These are phyloP conservation scores for Paraphaeosphaeria minitans DNA, from an alignment of 2,329 filamentous ascomycete genomes.

Conservation along the genomic window DNA sequence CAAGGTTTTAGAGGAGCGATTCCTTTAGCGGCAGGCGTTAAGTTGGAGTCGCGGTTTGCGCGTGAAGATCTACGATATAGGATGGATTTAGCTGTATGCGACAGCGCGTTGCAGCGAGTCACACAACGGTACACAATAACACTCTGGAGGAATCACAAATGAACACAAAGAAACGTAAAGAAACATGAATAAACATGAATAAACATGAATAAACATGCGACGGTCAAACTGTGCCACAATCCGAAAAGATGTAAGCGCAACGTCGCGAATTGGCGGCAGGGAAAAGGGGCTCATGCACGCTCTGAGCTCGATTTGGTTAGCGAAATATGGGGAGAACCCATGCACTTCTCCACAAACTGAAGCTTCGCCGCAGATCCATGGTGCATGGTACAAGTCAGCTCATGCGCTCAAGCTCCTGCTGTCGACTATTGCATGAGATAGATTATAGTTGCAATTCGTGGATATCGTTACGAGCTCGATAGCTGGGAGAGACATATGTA, in stretches of 20 bases:
- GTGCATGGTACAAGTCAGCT: not conserved
- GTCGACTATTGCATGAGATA: no score
- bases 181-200: not conserved
- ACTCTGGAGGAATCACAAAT: not conserved
- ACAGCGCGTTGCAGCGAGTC: not conserved
- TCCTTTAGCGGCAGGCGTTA: not conserved
- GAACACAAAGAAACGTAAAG: not conserved
- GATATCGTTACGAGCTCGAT: no score
- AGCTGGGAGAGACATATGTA: no score
- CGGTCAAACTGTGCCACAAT: not conserved
- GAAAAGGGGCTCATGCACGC: slow-evolving; percentile 7
- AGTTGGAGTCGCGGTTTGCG: not conserved
- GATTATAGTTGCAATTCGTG: no score
- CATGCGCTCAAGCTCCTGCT: not conserved
- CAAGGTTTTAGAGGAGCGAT: not conserved
- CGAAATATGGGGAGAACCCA: slow-evolving; percentile 8
- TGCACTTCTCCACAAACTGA: slow-evolving; percentile 8
- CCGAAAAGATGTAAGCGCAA: not conserved
- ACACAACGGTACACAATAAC: not conserved
- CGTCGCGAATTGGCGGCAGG: not conserved
- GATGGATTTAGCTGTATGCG: not conserved
- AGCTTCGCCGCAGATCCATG: slow-evolving; percentile 5
- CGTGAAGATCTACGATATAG: not conserved
- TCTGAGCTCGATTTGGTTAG: not conserved
- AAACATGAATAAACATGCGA: not conserved